A percentile compares a stretch with the other conserved stretches of the same genome.
phyloP scores from a whole-genome alignment of 163 green algal genomes.

The Trebouxia gelatinosa region DNA sequence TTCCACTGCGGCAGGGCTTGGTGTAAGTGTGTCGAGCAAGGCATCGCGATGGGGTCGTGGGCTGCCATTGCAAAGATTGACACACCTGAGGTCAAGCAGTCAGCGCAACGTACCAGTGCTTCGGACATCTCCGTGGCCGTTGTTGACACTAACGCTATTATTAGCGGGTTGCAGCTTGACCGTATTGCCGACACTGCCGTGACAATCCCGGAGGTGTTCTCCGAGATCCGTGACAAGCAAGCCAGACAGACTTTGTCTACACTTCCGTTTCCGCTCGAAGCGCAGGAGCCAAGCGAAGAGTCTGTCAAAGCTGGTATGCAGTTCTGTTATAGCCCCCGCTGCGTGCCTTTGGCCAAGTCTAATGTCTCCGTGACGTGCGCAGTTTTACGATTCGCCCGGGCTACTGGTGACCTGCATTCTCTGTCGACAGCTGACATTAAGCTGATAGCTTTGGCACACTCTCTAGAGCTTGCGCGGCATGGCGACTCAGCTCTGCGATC shows the following conservation, averaged over 20 bases:
- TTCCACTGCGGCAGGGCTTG: too few species aligned
- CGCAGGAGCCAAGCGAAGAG: constrained; percentile 75
- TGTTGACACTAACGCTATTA: constrained; percentile 94
- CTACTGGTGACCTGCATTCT: constrained; percentile 83
- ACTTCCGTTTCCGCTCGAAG: constrained; percentile 72
- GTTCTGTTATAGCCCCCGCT: neutral
- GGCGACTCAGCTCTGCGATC: constrained; percentile 61
- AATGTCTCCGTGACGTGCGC: neutral
- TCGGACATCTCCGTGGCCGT: constrained; percentile 54
- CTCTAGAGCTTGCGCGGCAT: constrained; percentile 72
- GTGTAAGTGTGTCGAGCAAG: too few species aligned
- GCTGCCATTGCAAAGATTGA: constrained; percentile 18
- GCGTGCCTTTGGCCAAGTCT: neutral
- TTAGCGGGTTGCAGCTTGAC: constrained; percentile 71
- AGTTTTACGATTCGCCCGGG: constrained; percentile 83
- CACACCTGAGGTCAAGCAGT: neutral
- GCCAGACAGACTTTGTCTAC: constrained; percentile 62
- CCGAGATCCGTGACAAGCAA: constrained; percentile 84
- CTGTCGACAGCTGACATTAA: constrained; percentile 80
- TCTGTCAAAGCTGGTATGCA: constrained; percentile 64
- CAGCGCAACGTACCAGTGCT: neutral
- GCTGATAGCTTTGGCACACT: constrained; percentile 82
- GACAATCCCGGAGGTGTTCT: constrained; percentile 84
- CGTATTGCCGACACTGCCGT: constrained; percentile 61
- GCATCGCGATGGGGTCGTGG: constrained; percentile 28